Percentiles rank a stretch among this genome's conserved stretches.
Evolutionary conservation across 129 eudicot species (phyloP).

Genomic region (Lonicera japonica): DNA sequence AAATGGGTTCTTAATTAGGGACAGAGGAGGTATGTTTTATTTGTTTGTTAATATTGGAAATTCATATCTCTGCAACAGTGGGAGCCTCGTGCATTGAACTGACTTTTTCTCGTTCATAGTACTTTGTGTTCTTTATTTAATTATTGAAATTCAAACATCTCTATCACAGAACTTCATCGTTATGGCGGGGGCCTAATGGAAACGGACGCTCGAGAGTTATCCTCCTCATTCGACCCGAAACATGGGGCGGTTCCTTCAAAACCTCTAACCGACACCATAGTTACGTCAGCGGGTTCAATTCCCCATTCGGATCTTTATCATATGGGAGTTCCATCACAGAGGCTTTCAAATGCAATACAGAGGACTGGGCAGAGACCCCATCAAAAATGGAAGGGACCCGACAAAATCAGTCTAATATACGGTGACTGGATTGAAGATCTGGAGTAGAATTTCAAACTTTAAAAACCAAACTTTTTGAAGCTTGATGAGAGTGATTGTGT

Average conservation of each 20-base stretch:
- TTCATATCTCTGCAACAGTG: too few species aligned
- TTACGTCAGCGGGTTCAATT: slow-evolving; percentile 27
- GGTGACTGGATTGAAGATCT: slow-evolving; percentile 98
- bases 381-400: slow-evolving; percentile 98
- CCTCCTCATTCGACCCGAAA: slow-evolving; percentile 57
- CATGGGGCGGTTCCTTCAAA: slow-evolving; percentile 45
- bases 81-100: too few species aligned
- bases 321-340: slow-evolving; percentile 58
- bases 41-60: too few species aligned
- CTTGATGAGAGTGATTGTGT: not conserved
- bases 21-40: too few species aligned
- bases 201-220: slow-evolving; percentile 55
- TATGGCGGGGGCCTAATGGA: slow-evolving; percentile 79
- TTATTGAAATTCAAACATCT: not conserved
- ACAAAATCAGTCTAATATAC: slow-evolving; percentile 87
- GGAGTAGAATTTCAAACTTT: slow-evolving; percentile 18
- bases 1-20: too few species aligned
- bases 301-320: slow-evolving; percentile 71
- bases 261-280: slow-evolving; percentile 41
- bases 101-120: too few species aligned
- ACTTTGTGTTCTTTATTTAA: not conserved
- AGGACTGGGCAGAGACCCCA: slow-evolving; percentile 60
- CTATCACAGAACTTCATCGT: slow-evolving; percentile 74
- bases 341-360: slow-evolving; percentile 46
- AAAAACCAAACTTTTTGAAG: not conserved